These are phyloP conservation scores for Strobilomyces echinocephalus DNA, from an alignment of 768 basidiomycete genomes.

Conservation along the genomic window DNA sequence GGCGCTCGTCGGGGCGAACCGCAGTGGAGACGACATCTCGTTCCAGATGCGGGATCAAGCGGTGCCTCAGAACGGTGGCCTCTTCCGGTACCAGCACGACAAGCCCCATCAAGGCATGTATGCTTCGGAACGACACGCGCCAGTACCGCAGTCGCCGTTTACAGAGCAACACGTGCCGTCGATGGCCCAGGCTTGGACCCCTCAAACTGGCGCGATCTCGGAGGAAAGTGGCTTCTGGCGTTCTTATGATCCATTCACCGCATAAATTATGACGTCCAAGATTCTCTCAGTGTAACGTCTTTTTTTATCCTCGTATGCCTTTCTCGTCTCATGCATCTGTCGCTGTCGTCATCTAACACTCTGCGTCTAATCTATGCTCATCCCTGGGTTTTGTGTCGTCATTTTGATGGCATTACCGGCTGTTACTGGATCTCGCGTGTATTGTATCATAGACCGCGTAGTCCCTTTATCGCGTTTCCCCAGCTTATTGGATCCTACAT, in stretches of 20 bases:
- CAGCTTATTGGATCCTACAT: not conserved
- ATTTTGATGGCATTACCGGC: not conserved
- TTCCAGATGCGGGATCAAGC: constrained; percentile 16
- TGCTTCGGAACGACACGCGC: constrained; percentile 19
- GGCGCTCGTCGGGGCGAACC: constrained; percentile 18
- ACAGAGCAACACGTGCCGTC: constrained; percentile 12
- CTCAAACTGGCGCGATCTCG: constrained; percentile 10
- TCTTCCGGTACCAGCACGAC: constrained; percentile 21
- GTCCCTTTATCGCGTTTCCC: not conserved
- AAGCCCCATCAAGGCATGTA: constrained; percentile 24
- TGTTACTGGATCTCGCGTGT: constrained; percentile 9
- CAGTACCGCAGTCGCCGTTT: constrained; percentile 20
- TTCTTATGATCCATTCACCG: constrained; percentile 22
- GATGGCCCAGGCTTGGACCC: constrained; percentile 17
- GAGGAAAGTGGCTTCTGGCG: constrained; percentile 24
- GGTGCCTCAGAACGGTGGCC: constrained; percentile 12
- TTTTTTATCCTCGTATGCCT: not conserved
- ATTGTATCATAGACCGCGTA: constrained; percentile 9
- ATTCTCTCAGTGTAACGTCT: not conserved
- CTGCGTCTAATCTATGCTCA: constrained; percentile 2
- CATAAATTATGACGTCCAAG: constrained; percentile 9
- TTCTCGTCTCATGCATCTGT: not conserved
- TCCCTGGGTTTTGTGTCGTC: not conserved
- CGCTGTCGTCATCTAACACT: not conserved
- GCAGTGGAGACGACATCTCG: constrained; percentile 12